Conservation (phyloP, 495 filamentous ascomycete species). For the Penicillium cosmopolitanum region DNA sequence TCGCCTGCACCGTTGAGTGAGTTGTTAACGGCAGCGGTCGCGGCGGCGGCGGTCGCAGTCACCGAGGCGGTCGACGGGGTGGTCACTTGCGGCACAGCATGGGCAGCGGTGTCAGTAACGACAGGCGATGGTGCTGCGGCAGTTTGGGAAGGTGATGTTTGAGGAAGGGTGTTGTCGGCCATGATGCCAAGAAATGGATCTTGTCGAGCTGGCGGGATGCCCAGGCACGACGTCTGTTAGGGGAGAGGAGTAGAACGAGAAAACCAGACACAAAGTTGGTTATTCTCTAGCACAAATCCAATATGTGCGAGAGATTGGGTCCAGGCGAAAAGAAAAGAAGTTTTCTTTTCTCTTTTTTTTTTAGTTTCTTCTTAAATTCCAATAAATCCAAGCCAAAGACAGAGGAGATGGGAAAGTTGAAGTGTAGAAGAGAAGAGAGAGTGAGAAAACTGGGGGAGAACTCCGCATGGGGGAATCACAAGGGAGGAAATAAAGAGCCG, state of each 20-base stretch:
- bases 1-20: slow-evolving; percentile 50
- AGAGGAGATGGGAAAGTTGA: slow-evolving; percentile 10
- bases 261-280: slow-evolving; percentile 7
- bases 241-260: slow-evolving; percentile 3
- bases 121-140: slow-evolving; percentile 34
- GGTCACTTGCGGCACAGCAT: slow-evolving; percentile 25
- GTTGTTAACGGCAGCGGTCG: slow-evolving; percentile 48
- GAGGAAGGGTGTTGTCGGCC: slow-evolving; percentile 28
- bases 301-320: neutral
- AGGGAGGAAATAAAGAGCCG: slow-evolving; percentile 41
- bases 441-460: slow-evolving; percentile 15
- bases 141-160: slow-evolving; percentile 26
- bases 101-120: slow-evolving; percentile 29
- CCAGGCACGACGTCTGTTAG: slow-evolving; percentile 21
- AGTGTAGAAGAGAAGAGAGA: slow-evolving; percentile 16
- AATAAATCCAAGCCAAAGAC: too few relatives aligned
- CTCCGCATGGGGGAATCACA: slow-evolving; percentile 24
- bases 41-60: slow-evolving; percentile 43
- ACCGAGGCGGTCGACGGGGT: slow-evolving; percentile 34
- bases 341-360: neutral
- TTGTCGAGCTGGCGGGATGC: slow-evolving; percentile 32
- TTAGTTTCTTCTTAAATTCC: neutral
- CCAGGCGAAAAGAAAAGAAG: neutral
- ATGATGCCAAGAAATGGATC: slow-evolving; percentile 37
- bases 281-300: too few relatives aligned